These are phyloP conservation scores for Colletotrichum sp. DNA, from an alignment of 2,329 filamentous ascomycete species.

Conservation along the genomic window DNA sequence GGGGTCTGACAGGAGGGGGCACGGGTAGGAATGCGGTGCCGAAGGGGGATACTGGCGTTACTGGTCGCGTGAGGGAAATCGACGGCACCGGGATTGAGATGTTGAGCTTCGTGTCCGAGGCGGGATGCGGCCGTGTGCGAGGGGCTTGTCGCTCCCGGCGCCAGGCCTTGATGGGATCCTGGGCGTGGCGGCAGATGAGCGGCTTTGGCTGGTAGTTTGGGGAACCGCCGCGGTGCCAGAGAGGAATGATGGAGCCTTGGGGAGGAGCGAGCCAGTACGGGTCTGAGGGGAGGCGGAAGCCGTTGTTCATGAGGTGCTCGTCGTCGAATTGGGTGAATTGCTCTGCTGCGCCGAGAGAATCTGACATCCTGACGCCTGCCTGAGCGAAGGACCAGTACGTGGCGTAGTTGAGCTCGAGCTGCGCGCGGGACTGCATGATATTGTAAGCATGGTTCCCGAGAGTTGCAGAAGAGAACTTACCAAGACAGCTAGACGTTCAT, in stretches of 20 bases:
- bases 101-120: slow-evolving; percentile 3
- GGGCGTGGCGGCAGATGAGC: slow-evolving; percentile 15
- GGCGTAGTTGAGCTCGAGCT: slow-evolving; percentile 21
- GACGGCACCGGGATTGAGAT: slow-evolving; percentile 14
- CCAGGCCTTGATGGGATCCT: slow-evolving; percentile 18
- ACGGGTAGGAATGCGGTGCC: slow-evolving; percentile 8
- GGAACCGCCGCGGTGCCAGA: slow-evolving; percentile 18
- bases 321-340: slow-evolving; percentile 19
- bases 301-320: slow-evolving; percentile 20
- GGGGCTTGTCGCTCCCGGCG: not conserved
- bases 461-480: not conserved
- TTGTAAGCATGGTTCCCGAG: not conserved
- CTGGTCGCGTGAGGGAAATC: slow-evolving; percentile 12
- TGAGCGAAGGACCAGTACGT: slow-evolving; percentile 18
- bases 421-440: slow-evolving; percentile 9
- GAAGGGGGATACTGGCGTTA: slow-evolving; percentile 15
- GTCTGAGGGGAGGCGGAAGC: slow-evolving; percentile 18
- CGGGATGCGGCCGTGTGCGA: not conserved
- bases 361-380: slow-evolving; percentile 16
- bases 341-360: slow-evolving; percentile 17
- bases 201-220: slow-evolving; percentile 20
- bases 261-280: slow-evolving; percentile 18
- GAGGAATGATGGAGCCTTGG: slow-evolving; percentile 14
- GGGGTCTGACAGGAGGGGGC: slow-evolving; percentile 1
- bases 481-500: slow-evolving; percentile 15